phyloP scores from a whole-genome alignment of 176 grass and related monocot species.

The Raddia distichophylla region DNA sequence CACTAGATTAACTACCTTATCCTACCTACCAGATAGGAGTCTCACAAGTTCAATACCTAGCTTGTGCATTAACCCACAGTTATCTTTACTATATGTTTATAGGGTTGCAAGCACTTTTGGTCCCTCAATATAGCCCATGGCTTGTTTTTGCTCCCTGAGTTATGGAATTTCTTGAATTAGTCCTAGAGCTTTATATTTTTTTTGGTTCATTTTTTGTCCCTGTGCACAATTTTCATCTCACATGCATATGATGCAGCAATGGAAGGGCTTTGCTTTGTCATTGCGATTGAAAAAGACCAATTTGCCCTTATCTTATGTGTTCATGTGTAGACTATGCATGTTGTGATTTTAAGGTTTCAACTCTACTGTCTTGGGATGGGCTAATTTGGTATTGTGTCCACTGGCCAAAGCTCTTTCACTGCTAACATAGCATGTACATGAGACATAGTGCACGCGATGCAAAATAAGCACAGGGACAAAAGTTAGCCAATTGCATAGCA shows the following conservation, averaged over 20 bases:
- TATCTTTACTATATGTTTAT: background rate
- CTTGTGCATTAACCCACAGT: background rate
- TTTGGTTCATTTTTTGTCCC: background rate
- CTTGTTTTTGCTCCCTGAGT: background rate
- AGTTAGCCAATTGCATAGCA: background rate
- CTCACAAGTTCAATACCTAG: background rate
- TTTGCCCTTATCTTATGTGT: background rate
- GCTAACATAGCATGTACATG: background rate
- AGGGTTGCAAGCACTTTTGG: background rate
- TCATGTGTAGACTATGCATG: background rate
- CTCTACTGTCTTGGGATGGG: background rate
- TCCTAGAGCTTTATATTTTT: background rate
- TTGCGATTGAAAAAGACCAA: background rate
- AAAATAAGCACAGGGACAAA: background rate
- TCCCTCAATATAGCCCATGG: background rate
- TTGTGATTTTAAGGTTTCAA: conserved; percentile 2
- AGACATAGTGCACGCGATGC: background rate
- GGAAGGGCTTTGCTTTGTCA: background rate
- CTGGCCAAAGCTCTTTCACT: background rate
- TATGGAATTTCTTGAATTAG: background rate
- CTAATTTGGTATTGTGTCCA: background rate
- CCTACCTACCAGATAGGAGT: conserved; percentile 4
- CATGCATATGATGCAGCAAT: background rate
- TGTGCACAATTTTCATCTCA: background rate
- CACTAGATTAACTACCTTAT: conserved; percentile 27